Conservation (phyloP, 805 yeast species). For the Candida boidinii region DNA sequence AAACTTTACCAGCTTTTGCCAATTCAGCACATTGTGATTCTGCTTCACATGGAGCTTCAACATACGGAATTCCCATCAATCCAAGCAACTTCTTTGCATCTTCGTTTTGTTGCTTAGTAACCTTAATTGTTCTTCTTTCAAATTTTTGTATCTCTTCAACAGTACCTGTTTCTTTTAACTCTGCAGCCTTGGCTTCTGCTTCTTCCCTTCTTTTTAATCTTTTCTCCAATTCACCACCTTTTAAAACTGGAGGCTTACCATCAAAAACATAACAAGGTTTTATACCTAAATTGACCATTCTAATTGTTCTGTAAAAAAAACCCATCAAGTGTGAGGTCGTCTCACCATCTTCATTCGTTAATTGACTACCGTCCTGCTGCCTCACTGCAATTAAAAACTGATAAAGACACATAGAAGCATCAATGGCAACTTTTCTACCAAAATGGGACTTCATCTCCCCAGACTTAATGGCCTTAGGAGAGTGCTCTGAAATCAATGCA, state of each 20-base stretch:
- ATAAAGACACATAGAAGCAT: constrained; percentile 93
- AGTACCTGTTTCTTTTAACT: constrained; percentile 72
- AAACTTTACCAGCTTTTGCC: constrained; percentile 84
- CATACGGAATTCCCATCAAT: constrained; percentile 92
- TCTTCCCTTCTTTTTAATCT: constrained; percentile 74
- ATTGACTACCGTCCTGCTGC: constrained; percentile 92
- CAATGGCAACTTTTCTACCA: constrained; percentile 96
- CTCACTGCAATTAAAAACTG: constrained; percentile 95
- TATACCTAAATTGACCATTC: constrained; percentile 87
- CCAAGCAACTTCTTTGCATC: constrained; percentile 78
- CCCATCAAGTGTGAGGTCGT: constrained; percentile 95
- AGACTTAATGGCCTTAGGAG: constrained; percentile 71
- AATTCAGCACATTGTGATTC: constrained; percentile 97
- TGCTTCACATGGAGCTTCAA: constrained; percentile 96
- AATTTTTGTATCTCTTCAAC: constrained; percentile 65
- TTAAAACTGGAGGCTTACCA: constrained; percentile 93
- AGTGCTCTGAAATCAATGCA: constrained; percentile 81
- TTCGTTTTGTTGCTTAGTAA: constrained; percentile 83
- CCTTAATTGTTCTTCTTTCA: constrained; percentile 85
- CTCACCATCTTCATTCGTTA: constrained; percentile 83
- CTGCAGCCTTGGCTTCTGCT: constrained; percentile 68
- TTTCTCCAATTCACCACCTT: constrained; percentile 88
- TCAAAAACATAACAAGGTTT: constrained; percentile 97
- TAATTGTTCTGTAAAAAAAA: constrained; percentile 85
- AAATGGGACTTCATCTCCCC: constrained; percentile 78